Evolutionary conservation across 2,329 filamentous ascomycete species (phyloP).

Genomic region (Seiridium unicorne): DNA sequence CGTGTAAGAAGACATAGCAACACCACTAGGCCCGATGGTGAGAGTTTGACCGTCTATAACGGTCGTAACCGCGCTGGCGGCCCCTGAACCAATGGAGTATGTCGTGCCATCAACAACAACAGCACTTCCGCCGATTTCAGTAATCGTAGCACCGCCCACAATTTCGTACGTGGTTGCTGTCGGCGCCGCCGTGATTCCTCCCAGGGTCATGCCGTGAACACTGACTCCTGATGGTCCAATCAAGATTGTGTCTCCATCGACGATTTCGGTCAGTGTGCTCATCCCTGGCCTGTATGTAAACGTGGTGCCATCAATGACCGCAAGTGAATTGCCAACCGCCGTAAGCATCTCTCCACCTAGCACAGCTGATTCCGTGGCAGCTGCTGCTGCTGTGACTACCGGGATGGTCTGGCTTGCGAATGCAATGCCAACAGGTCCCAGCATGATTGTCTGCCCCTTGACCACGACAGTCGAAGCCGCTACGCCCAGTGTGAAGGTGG

Average conservation of each 20-base stretch:
- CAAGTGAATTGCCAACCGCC: conserved; percentile 36
- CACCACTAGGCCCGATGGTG: conserved; percentile 48
- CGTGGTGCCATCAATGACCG: conserved; percentile 40
- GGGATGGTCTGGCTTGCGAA: conserved; percentile 36
- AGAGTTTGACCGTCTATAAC: conserved; percentile 49
- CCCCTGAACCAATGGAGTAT: conserved; percentile 48
- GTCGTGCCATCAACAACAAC: conserved; percentile 49
- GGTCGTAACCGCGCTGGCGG: conserved; percentile 37
- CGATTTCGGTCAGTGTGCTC: conserved; percentile 31
- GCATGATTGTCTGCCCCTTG: conserved; percentile 20
- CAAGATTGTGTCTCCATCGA: conserved; percentile 51
- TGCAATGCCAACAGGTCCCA: conserved; percentile 29
- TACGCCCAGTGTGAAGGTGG: conserved; percentile 38
- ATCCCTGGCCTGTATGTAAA: conserved; percentile 42
- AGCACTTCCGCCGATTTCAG: conserved; percentile 44
- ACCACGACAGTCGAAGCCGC: conserved; percentile 32
- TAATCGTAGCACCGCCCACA: conserved; percentile 52
- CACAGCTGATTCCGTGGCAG: conserved; percentile 43
- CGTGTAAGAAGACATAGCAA: conserved; percentile 44
- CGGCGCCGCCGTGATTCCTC: conserved; percentile 35
- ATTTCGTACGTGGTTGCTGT: conserved; percentile 42
- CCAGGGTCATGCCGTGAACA: conserved; percentile 39
- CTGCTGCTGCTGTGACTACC: conserved; percentile 29
- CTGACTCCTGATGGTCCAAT: conserved; percentile 45
- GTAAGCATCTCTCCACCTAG: conserved; percentile 48